Evolutionary conservation across 148 eudicot species (phyloP).

Genomic region (Tetragonia tetragonoides): DNA sequence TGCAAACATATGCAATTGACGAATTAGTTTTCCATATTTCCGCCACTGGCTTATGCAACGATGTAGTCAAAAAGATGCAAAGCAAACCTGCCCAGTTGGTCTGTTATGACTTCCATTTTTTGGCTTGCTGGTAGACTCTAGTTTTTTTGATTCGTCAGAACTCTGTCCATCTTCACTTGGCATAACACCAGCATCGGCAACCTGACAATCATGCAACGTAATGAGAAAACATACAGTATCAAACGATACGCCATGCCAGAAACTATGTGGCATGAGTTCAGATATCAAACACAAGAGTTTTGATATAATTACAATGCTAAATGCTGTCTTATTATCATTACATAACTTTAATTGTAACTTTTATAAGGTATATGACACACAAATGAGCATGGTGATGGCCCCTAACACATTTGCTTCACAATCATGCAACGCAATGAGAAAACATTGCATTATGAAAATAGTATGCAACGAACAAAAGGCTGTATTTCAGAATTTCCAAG

Average conservation of each 20-base stretch:
- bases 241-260: not conserved
- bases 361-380: no score
- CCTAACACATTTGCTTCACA: no score
- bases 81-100: slow-evolving; percentile 49
- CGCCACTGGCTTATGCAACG: not conserved
- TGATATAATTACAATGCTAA: not conserved
- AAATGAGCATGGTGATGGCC: no score
- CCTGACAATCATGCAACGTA: slow-evolving; percentile 30
- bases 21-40: not conserved
- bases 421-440: no score
- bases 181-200: slow-evolving; percentile 15
- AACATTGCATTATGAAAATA: no score
- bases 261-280: not conserved
- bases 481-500: no score
- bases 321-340: no score
- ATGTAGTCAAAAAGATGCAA: not conserved
- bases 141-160: slow-evolving; percentile 12
- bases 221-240: not conserved
- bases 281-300: not conserved
- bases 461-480: no score
- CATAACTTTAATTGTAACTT: no score
- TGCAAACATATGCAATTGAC: slow-evolving; percentile 22
- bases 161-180: slow-evolving; percentile 23
- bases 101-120: slow-evolving; percentile 30
- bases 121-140: slow-evolving; percentile 30